Conservation (phyloP, 495 filamentous ascomycete genomes). For the Neurospora sp. region DNA sequence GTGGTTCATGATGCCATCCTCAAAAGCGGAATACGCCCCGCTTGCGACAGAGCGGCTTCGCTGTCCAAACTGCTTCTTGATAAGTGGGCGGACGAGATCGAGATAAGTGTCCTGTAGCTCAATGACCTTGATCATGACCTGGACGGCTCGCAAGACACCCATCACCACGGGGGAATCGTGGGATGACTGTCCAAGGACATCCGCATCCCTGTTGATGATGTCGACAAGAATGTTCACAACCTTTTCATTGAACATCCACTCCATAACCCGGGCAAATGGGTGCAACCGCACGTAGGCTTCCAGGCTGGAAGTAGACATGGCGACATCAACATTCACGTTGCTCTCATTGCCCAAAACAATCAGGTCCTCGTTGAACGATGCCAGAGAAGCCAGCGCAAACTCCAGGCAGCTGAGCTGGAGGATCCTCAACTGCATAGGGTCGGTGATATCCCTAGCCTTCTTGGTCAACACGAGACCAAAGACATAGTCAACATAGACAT, state of each 20-base stretch:
- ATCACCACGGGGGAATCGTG: conserved; percentile 66
- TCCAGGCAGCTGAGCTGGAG: conserved; percentile 69
- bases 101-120: conserved; percentile 86
- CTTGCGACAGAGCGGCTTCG: conserved; percentile 48
- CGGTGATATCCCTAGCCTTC: conserved; percentile 48
- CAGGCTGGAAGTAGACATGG: conserved; percentile 60
- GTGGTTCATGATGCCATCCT: conserved; percentile 81
- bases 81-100: conserved; percentile 67
- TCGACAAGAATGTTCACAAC: conserved; percentile 70
- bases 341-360: conserved; percentile 71
- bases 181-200: conserved; percentile 52
- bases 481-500: conserved; percentile 84
- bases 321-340: conserved; percentile 58
- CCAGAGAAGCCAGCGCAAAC: conserved; percentile 64
- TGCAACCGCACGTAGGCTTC: conserved; percentile 73
- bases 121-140: conserved; percentile 70
- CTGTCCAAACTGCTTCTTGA: conserved; percentile 37
- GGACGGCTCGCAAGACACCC: conserved; percentile 60
- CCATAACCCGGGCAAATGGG: conserved; percentile 86
- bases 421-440: conserved; percentile 52
- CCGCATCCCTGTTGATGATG: conserved; percentile 60
- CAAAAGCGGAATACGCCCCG: conserved; percentile 68
- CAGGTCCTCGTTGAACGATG: conserved; percentile 84
- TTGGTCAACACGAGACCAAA: conserved; percentile 60
- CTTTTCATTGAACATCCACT: conserved; percentile 93